phyloP scores from a whole-genome alignment of 2,329 filamentous ascomycete genomes.

The Elsinoe fawcettii region DNA sequence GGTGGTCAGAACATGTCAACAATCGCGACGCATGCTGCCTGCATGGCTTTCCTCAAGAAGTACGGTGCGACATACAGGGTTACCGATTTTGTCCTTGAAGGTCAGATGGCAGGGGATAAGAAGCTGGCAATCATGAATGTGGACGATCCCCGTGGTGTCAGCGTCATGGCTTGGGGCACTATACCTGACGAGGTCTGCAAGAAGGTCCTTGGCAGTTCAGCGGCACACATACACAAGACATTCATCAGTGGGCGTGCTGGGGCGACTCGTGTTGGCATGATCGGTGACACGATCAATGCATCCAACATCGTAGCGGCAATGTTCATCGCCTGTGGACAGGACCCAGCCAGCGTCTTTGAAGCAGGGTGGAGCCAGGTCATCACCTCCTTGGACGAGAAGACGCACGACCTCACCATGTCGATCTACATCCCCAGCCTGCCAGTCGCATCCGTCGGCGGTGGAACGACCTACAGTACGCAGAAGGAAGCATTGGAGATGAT shows the following conservation, averaged over 20 bases:
- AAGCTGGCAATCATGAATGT: slow-evolving; percentile 25
- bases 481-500: slow-evolving; percentile 24
- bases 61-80: slow-evolving; percentile 16
- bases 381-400: neutral
- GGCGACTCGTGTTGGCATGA: slow-evolving; percentile 9
- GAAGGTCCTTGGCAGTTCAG: neutral
- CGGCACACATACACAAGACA: slow-evolving; percentile 1
- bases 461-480: slow-evolving; percentile 23
- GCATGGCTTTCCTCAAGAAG: slow-evolving; percentile 19
- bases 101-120: slow-evolving; percentile 25
- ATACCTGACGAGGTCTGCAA: neutral
- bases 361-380: slow-evolving; percentile 6
- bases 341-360: slow-evolving; percentile 5
- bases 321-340: slow-evolving; percentile 14
- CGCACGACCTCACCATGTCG: slow-evolving; percentile 20
- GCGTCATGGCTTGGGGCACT: slow-evolving; percentile 24
- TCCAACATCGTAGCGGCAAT: slow-evolving; percentile 12
- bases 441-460: slow-evolving; percentile 25
- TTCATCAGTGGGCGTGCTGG: neutral
- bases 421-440: slow-evolving; percentile 25
- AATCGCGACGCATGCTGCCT: slow-evolving; percentile 25
- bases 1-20: slow-evolving; percentile 29
- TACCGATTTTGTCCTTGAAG: slow-evolving; percentile 20
- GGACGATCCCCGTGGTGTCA: slow-evolving; percentile 21
- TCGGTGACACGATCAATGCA: slow-evolving; percentile 6